Evolutionary conservation across 192 early-diverging fungal species (phyloP).

Genomic region (Dispira parvispora): DNA sequence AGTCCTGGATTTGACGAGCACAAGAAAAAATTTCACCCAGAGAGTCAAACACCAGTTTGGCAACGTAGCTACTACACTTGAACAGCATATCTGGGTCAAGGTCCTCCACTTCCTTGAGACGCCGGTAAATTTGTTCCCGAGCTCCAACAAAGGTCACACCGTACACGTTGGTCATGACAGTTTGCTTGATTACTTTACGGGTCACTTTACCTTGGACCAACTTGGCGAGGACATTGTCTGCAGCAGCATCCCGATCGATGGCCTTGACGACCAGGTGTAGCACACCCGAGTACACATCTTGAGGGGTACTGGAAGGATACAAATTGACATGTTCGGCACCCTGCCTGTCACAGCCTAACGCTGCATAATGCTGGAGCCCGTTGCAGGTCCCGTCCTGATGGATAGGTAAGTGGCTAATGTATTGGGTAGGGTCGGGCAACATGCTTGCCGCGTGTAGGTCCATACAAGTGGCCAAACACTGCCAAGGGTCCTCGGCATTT

Average conservation of each 20-base stretch:
- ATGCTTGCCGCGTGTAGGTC: conserved; percentile 62
- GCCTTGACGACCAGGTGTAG: conserved; percentile 50
- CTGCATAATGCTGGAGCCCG: conserved; percentile 96
- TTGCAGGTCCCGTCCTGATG: conserved; percentile 98
- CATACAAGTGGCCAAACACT: conserved; percentile 77
- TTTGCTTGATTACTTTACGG: conserved; percentile 95
- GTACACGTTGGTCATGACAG: conserved; percentile 99
- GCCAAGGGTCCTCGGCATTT: conserved; percentile 80
- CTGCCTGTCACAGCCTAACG: conserved; percentile 75
- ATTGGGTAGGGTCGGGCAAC: conserved; percentile 51
- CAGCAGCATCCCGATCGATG: conserved; percentile 47
- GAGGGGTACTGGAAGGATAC: conserved; percentile 60
- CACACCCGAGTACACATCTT: conserved; percentile 86
- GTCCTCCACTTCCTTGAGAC: conserved; percentile 61
- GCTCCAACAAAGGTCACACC: conserved; percentile 96
- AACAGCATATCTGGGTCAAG: conserved; percentile 48
- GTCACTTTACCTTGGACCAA: conserved; percentile 52
- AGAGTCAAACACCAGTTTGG: conserved; percentile 65
- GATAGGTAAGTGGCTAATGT: conserved; percentile 58
- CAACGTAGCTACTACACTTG: conserved; percentile 39
- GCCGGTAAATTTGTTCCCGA: conserved; percentile 62
- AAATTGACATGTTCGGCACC: conserved; percentile 87
- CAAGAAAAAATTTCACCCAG: conserved; percentile 81
- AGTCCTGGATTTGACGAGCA: conserved; percentile 80
- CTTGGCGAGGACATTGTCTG: conserved; percentile 41